A percentile compares a stretch with the other conserved stretches of the same genome.
phyloP scores from a whole-genome alignment of 1,139 yeast species.

The Hemisphaericaspora subhashii region DNA sequence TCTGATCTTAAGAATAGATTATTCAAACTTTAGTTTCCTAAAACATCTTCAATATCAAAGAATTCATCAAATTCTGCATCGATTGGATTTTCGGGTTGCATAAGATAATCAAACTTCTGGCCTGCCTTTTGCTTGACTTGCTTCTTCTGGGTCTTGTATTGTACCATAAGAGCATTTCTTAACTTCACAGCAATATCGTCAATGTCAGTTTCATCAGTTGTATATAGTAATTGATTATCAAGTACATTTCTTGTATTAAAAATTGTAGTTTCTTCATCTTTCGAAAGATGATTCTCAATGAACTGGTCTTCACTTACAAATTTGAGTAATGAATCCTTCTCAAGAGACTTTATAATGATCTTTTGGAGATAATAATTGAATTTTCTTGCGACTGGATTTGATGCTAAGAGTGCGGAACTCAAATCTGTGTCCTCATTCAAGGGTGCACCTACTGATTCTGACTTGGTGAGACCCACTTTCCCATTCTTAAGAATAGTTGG shows the following conservation, averaged over 20 bases:
- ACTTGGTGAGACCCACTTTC: constrained; percentile 9
- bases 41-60: constrained; percentile 35
- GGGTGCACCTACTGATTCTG: constrained; percentile 10
- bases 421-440: constrained; percentile 6
- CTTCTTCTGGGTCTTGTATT: constrained; percentile 16
- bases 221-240: constrained; percentile 17
- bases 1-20: constrained; percentile 40
- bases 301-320: constrained; percentile 27
- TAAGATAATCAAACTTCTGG: constrained; percentile 10
- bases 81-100: constrained; percentile 15
- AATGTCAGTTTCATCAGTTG: constrained; percentile 1
- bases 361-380: constrained; percentile 27
- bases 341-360: constrained; percentile 28
- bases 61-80: constrained; percentile 31
- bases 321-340: constrained; percentile 19
- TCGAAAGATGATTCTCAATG: constrained; percentile 27
- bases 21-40: constrained; percentile 30
- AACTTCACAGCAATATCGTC: constrained; percentile 6
- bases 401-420: constrained; percentile 21
- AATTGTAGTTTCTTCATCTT: constrained; percentile 23
- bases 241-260: constrained; percentile 35
- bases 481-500: constrained; percentile 8
- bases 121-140: constrained; percentile 13
- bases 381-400: constrained; percentile 34
- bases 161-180: constrained; percentile 7